Conservation (phyloP, 2,329 filamentous ascomycete genomes). For the Canariomyces notabilis region DNA sequence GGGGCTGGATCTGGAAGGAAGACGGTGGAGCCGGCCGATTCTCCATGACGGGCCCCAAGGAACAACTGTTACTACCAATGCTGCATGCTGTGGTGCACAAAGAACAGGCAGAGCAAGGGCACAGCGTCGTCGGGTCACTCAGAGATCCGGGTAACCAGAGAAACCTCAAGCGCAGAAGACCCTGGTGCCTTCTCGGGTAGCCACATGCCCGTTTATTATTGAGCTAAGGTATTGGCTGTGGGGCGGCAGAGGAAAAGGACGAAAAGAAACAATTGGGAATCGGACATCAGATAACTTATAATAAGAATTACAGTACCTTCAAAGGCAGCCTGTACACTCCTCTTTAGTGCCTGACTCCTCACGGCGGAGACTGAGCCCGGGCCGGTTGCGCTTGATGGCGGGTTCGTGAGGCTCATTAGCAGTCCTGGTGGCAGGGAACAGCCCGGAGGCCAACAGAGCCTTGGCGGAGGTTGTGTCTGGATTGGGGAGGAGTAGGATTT, state of each 20-base stretch:
- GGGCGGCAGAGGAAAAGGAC: not conserved
- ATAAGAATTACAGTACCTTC: slow-evolving; percentile 54
- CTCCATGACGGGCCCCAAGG: slow-evolving; percentile 8
- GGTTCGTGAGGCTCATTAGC: slow-evolving; percentile 52
- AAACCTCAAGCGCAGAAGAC: slow-evolving; percentile 3
- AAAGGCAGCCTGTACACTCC: slow-evolving; percentile 56
- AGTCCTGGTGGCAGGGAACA: slow-evolving; percentile 2
- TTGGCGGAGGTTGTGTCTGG: not conserved
- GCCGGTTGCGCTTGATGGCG: slow-evolving; percentile 45
- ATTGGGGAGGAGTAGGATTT: slow-evolving; percentile 13
- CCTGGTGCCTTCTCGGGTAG: slow-evolving; percentile 15
- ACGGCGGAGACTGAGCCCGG: slow-evolving; percentile 42
- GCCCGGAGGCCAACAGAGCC: slow-evolving; percentile 1
- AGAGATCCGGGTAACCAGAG: not conserved
- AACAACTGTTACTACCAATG: not conserved
- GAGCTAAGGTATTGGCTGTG: not conserved
- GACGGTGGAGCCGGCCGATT: slow-evolving; percentile 5
- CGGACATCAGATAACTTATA: slow-evolving; percentile 8
- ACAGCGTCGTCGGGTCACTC: not conserved
- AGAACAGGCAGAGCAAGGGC: not conserved
- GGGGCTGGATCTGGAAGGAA: not conserved
- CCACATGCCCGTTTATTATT: slow-evolving; percentile 4
- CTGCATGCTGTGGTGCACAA: not conserved
- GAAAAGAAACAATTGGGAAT: slow-evolving; percentile 18
- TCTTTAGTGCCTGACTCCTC: slow-evolving; percentile 47